Evolutionary conservation across 2,329 filamentous ascomycete genomes (phyloP).

Genomic region (Aspergillus fumigatus): DNA sequence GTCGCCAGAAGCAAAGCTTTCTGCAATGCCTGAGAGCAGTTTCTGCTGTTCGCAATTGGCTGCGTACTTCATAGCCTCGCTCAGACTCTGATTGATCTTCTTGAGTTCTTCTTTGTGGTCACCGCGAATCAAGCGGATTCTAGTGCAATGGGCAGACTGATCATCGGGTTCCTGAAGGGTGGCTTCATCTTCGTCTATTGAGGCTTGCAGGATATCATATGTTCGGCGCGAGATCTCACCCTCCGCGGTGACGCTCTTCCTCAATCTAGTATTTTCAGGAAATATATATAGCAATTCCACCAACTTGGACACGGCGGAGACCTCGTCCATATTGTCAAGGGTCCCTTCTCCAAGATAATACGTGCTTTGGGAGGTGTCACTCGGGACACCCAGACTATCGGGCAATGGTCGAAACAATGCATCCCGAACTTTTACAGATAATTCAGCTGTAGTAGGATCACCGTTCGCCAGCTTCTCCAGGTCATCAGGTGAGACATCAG

Average conservation of each 20-base stretch:
- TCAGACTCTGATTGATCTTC: slow-evolving; percentile 1
- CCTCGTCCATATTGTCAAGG: slow-evolving; percentile 44
- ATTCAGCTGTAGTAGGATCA: neutral
- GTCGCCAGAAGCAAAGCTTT: slow-evolving; percentile 45
- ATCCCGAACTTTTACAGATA: slow-evolving; percentile 1
- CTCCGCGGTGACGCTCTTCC: slow-evolving; percentile 41
- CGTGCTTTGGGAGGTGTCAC: slow-evolving; percentile 41
- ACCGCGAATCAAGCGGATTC: slow-evolving; percentile 3
- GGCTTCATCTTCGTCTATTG: neutral
- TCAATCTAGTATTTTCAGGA: slow-evolving; percentile 45
- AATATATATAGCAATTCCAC: slow-evolving; percentile 44
- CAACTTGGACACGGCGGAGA: slow-evolving; percentile 40
- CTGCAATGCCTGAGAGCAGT: slow-evolving; percentile 3
- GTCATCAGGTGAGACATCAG: slow-evolving; percentile 13
- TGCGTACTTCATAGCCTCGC: slow-evolving; percentile 1
- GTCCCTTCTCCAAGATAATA: slow-evolving; percentile 23
- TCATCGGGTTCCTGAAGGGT: neutral
- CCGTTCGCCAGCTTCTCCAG: slow-evolving; percentile 7
- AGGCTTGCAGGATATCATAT: slow-evolving; percentile 38
- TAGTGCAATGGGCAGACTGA: neutral
- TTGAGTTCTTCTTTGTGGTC: slow-evolving; percentile 11
- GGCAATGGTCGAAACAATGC: slow-evolving; percentile 12
- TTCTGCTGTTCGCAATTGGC: neutral
- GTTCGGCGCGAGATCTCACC: slow-evolving; percentile 26
- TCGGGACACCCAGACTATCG: slow-evolving; percentile 42